phyloP scores from a whole-genome alignment of 78 protist species.

The slime mould (Dictyostelium discoideum) region dicty_2.7 NC_007089.4:3598501-3599000 shows the following conservation, averaged over 20 bases:
- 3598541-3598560: not conserved
- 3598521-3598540: not conserved
- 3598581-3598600: not conserved
- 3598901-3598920: not conserved
- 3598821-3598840: not conserved
- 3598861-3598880: not conserved
- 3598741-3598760: no score
- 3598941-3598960: not conserved
- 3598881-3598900: not conserved
- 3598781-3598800: not conserved
- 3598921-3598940: not conserved
- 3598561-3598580: no score
- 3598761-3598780: not conserved
- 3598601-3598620: not conserved
- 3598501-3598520: not conserved
- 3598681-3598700: no score
- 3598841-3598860: not conserved
- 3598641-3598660: not conserved
- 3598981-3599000: not conserved
- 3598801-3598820: not conserved
- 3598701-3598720: no score
- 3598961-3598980: not conserved
- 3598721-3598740: no score
- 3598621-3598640: not conserved
- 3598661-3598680: not conserved